phyloP scores from a whole-genome alignment of 768 basidiomycete genomes.

The Postia placenta region DNA sequence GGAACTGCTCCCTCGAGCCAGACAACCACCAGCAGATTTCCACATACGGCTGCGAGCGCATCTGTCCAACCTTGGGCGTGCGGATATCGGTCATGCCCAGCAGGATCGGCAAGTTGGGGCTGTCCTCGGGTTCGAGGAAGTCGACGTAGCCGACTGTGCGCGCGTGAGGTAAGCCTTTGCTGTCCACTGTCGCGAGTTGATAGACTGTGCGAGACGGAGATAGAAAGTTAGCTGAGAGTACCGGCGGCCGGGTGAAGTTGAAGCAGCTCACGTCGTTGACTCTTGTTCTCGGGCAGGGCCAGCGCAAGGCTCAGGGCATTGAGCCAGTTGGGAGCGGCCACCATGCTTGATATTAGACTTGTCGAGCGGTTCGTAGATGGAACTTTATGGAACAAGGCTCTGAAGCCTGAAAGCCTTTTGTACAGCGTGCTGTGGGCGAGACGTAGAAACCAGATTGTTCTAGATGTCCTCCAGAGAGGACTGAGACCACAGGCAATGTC shows the following conservation, averaged over 20 bases:
- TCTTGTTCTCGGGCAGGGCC: slow-evolving; percentile 18
- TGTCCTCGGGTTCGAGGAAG: slow-evolving; percentile 40
- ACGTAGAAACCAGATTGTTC: too few species aligned
- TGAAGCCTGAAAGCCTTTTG: too few species aligned
- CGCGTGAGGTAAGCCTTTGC: slow-evolving; percentile 44
- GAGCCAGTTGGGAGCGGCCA: slow-evolving; percentile 21
- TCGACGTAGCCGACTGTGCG: slow-evolving; percentile 60
- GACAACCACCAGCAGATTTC: slow-evolving; percentile 76
- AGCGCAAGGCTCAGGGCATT: slow-evolving; percentile 20
- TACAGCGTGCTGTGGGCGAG: too few species aligned
- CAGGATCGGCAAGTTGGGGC: slow-evolving; percentile 51
- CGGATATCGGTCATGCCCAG: slow-evolving; percentile 69
- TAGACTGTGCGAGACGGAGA: slow-evolving; percentile 33
- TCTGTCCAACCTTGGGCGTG: slow-evolving; percentile 57
- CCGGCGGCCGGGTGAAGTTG: not conserved
- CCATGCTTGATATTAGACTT: slow-evolving; percentile 2
- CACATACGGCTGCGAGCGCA: slow-evolving; percentile 41
- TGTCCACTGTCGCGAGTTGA: slow-evolving; percentile 55
- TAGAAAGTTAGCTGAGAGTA: not conserved
- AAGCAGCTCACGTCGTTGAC: slow-evolving; percentile 14
- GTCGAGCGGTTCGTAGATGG: too few species aligned
- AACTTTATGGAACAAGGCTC: too few species aligned
- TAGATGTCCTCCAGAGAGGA: too few species aligned
- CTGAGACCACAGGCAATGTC: too few species aligned
- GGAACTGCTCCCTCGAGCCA: slow-evolving; percentile 64